Conservation (phyloP, 176 grass and related monocot species). For the Rhynchospora tenuis region DNA sequence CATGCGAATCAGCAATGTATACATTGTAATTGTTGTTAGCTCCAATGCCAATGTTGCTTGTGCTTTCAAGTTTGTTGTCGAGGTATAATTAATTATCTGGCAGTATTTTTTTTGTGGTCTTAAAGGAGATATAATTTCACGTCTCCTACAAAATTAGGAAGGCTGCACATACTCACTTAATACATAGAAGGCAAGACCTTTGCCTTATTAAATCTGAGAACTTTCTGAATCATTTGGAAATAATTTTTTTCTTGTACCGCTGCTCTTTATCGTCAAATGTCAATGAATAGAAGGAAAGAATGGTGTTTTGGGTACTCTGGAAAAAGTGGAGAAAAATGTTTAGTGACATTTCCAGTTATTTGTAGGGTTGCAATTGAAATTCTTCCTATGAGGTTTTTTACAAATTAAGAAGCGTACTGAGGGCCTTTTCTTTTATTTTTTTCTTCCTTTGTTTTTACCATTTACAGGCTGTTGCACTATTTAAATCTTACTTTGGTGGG, state of each 20-base stretch:
- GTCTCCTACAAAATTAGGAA: not conserved
- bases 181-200: not conserved
- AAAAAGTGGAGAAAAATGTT: not conserved
- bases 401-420: not conserved
- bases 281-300: not conserved
- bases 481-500: constrained; percentile 98
- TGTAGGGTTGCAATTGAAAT: not conserved
- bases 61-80: constrained; percentile 92
- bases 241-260: not conserved
- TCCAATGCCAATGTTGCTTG: constrained; percentile 90
- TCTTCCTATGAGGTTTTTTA: not conserved
- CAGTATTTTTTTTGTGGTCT: not conserved
- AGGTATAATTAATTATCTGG: constrained; percentile 40
- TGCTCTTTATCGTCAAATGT: not conserved
- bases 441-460: constrained; percentile 11
- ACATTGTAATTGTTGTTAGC: constrained; percentile 86
- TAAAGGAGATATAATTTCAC: not conserved
- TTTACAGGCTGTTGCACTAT: constrained; percentile 84
- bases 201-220: constrained; percentile 1
- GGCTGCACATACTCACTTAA: not conserved
- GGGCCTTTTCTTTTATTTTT: not conserved
- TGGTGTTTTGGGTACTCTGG: too few species aligned
- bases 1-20: constrained; percentile 96
- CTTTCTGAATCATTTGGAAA: not conserved
- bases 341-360: not conserved